Evolutionary conservation across 148 eudicot genomes (phyloP).

Genomic region (Amaranthus palmeri): DNA sequence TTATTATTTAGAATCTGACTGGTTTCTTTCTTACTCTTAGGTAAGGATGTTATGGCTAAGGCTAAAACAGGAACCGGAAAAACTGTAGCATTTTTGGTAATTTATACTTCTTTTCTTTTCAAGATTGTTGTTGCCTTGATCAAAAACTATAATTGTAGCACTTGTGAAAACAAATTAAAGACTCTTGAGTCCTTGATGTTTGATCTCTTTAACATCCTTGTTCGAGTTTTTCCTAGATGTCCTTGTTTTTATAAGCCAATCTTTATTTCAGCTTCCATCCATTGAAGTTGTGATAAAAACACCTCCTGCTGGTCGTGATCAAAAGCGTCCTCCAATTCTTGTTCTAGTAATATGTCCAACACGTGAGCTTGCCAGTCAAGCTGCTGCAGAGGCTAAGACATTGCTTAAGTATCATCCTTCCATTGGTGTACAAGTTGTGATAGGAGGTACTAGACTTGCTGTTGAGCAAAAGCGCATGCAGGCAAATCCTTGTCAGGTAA

Average conservation of each 20-base stretch:
- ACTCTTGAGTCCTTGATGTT: neutral
- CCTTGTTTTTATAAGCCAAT: neutral
- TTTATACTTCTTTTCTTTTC: constrained; percentile 11
- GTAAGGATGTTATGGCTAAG: constrained; percentile 98
- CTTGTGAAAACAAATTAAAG: neutral
- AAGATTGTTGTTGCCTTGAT: neutral
- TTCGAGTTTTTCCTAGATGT: neutral
- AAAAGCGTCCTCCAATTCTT: constrained; percentile 69
- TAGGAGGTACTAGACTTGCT: constrained; percentile 86
- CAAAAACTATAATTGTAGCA: neutral
- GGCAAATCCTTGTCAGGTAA: constrained; percentile 90
- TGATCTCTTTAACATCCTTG: neutral
- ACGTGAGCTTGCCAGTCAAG: constrained; percentile 94
- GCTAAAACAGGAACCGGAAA: constrained; percentile 99
- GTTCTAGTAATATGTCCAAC: constrained; percentile 98
- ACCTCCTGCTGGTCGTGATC: constrained; percentile 58
- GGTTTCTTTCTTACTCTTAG: constrained; percentile 31
- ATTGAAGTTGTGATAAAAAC: constrained; percentile 69
- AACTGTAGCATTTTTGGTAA: constrained; percentile 99
- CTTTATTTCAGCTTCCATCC: constrained; percentile 79
- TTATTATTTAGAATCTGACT: neutral
- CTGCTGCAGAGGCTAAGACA: constrained; percentile 79
- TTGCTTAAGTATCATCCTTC: constrained; percentile 90
- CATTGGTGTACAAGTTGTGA: constrained; percentile 91
- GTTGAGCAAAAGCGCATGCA: constrained; percentile 85